Evolutionary conservation across 495 filamentous ascomycete species (phyloP).

Genomic region (Penicillium cinerascens): DNA sequence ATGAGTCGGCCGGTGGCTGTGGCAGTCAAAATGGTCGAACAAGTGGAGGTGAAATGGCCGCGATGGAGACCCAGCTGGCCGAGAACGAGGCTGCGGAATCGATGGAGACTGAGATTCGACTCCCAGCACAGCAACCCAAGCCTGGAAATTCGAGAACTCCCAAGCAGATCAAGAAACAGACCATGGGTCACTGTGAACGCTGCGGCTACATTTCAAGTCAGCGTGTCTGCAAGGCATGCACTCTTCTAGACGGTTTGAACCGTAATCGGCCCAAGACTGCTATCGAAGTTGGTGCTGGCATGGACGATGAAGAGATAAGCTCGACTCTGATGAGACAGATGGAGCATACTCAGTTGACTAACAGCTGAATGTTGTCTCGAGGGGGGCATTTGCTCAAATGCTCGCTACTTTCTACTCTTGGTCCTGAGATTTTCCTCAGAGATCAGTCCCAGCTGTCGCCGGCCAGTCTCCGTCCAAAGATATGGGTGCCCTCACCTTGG

Average conservation of each 20-base stretch:
- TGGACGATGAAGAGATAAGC: constrained; percentile 54
- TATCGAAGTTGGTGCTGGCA: constrained; percentile 53
- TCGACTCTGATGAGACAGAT: constrained; percentile 53
- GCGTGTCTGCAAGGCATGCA: constrained; percentile 91
- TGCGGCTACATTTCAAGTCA: constrained; percentile 98
- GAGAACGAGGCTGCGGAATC: constrained; percentile 62
- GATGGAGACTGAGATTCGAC: constrained; percentile 69
- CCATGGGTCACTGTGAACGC: constrained; percentile 75
- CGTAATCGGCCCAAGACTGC: constrained; percentile 80
- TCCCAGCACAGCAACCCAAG: constrained; percentile 26
- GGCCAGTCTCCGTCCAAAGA: background rate
- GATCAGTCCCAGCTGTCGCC: background rate
- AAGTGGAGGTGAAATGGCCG: constrained; percentile 83
- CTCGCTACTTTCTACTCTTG: background rate
- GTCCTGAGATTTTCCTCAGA: background rate
- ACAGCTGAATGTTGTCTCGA: constrained; percentile 14
- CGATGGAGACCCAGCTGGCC: constrained; percentile 76
- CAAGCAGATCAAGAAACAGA: constrained; percentile 57
- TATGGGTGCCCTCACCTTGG: background rate
- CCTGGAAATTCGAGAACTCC: constrained; percentile 14
- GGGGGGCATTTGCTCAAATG: background rate
- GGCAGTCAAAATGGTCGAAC: constrained; percentile 68
- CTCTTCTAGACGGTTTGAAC: constrained; percentile 84
- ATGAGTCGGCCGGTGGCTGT: constrained; percentile 68
- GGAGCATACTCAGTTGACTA: constrained; percentile 50